Conservation (phyloP, 768 basidiomycete genomes). For the Lactarius deliciosus region DNA sequence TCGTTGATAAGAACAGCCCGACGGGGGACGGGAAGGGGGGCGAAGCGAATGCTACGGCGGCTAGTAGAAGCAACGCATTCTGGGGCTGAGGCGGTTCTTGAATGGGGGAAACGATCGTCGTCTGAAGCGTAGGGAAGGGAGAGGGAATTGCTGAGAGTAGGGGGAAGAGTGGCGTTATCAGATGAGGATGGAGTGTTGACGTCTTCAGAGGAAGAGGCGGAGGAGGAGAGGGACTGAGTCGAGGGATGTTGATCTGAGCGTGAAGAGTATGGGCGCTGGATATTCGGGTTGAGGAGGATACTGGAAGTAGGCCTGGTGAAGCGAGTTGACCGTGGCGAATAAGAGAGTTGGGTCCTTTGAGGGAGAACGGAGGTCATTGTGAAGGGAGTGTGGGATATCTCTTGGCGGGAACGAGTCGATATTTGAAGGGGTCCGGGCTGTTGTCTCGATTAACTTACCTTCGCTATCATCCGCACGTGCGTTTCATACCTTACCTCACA, state of each 20-base stretch:
- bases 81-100: constrained; percentile 9
- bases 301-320: not conserved
- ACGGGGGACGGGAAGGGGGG: constrained; percentile 79
- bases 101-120: constrained; percentile 11
- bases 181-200: constrained; percentile 21
- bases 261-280: constrained; percentile 4
- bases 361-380: constrained; percentile 18
- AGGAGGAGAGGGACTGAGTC: constrained; percentile 18
- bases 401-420: not conserved
- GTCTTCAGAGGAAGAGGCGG: constrained; percentile 23
- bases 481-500: not conserved
- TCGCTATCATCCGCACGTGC: not conserved
- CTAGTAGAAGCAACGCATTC: constrained; percentile 16
- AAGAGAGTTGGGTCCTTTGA: not conserved
- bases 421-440: not conserved
- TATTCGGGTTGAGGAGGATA: constrained; percentile 22
- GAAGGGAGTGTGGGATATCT: not conserved
- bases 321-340: not conserved
- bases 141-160: constrained; percentile 10
- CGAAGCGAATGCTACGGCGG: constrained; percentile 64
- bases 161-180: constrained; percentile 8
- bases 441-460: not conserved
- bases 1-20: constrained; percentile 47
- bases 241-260: constrained; percentile 13
- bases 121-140: constrained; percentile 19